Base-by-base conservation (phyloP, 2,329 filamentous ascomycete genomes). In the Nothophaeocryptopus gaeumannii region DNA sequence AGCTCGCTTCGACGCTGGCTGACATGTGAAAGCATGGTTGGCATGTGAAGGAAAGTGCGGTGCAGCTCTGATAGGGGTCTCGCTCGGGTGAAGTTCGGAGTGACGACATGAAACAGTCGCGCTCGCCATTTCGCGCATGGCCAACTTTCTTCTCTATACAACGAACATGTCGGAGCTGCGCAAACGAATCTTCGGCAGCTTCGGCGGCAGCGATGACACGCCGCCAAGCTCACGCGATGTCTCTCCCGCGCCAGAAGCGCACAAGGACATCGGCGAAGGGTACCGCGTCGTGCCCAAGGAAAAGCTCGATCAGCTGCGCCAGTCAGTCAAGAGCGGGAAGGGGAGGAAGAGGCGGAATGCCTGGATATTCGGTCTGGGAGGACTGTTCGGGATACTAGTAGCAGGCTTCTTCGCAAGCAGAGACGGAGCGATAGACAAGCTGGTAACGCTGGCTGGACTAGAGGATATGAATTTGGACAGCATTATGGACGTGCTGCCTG, bases 391-490 rank as follows among this genome's bases (percentile, higher is more conserved):
- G 10, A 80, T 99, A 48, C 74, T 95, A n/a, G 78, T 85, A 2
- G 93, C 93, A 1, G 85, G 90, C 29, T 90, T 96, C 70, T 93
- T 99, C 61, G 92, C 91, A 29, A 86, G 86, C 58, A 88, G 80
- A 68, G 93, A 91, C 71, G 90, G 96, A 65, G 54, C 59, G 13
- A 31, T 67, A 39, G 63, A 66, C 43, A 59, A 61, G 47, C 79
- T 97, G 55, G 91, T 96, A 56, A 89, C 89, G 54, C 77, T 96
- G 56, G 88, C 92, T 50, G 77, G 88, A 40, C 64, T 85, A 56
- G 74, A 80, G 64, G 80, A 84, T 55, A 68, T 88, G 64, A 93
- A 88, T 64, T 80, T 99, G 72, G 91, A 96, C 59, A 86, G 82
- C 54, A 72, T 97, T 50, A 78, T 96, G 48, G 93, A 97, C 69